A percentile compares a stretch with the other conserved stretches of the same genome.
Evolutionary conservation across 2,329 filamentous ascomycete genomes (phyloP).

Genomic region (Pseudogymnoascus sp.): DNA sequence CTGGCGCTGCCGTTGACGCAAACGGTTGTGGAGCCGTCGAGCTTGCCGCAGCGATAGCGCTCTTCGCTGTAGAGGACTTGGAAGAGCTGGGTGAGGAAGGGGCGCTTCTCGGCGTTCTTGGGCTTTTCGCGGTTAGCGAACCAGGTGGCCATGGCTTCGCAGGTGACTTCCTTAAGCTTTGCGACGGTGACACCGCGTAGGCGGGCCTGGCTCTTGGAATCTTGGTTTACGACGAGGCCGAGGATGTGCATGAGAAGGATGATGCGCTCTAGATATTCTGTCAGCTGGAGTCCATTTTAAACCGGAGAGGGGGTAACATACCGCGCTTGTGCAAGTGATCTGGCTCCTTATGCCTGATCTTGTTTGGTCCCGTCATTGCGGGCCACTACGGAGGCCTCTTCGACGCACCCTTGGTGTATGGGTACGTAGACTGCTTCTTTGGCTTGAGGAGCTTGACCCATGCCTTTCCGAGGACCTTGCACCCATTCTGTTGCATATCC

Average conservation of each 20-base stretch:
- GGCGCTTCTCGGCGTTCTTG: conserved; percentile 45
- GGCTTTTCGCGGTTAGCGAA: conserved; percentile 47
- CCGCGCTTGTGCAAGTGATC: conserved; percentile 63
- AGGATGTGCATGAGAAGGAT: conserved; percentile 51
- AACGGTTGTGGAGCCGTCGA: conserved; percentile 21
- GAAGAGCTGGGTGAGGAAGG: conserved; percentile 52
- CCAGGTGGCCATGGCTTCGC: conserved; percentile 48
- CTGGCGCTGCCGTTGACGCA: not conserved
- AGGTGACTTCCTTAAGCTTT: conserved; percentile 50
- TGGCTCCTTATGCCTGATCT: conserved; percentile 61
- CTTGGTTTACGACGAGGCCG: conserved; percentile 40
- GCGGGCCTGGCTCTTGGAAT: conserved; percentile 36
- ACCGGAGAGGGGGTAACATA: conserved; percentile 29
- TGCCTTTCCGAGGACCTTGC: conserved; percentile 64
- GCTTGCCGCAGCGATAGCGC: conserved; percentile 45
- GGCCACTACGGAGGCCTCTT: conserved; percentile 63
- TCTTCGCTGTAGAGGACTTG: conserved; percentile 50
- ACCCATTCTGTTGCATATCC: conserved; percentile 60
- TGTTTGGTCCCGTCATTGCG: conserved; percentile 42
- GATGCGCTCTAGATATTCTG: conserved; percentile 42
- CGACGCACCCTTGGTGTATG: conserved; percentile 57
- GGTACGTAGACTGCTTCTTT: conserved; percentile 67
- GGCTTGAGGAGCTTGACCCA: conserved; percentile 70
- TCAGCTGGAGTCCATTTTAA: conserved; percentile 12
- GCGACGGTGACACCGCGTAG: conserved; percentile 32